Conservation (phyloP, 2,329 filamentous ascomycete genomes). For the Sarocladium oryzae region DNA sequence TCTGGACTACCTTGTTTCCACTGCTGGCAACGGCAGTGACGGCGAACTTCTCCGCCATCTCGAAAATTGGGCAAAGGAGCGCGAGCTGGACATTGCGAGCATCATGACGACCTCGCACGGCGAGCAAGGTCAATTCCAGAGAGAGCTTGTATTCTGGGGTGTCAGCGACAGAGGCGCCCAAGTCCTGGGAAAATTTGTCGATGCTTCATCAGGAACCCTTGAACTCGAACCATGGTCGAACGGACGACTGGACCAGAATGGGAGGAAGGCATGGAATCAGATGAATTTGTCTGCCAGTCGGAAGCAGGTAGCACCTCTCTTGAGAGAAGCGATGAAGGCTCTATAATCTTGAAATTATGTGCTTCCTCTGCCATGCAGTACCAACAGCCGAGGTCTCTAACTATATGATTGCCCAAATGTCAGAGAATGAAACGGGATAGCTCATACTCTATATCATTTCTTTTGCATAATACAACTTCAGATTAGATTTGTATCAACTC, state of each 20-base stretch:
- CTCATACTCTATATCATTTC: no score
- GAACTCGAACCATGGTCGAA: conserved; percentile 48
- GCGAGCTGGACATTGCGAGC: conserved; percentile 52
- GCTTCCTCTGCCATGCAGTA: no score
- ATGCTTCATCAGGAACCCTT: conserved; percentile 39
- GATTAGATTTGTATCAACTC: no score
- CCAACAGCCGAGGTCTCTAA: no score
- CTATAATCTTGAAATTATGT: no score
- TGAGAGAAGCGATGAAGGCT: conserved; percentile 48
- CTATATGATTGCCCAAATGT: no score
- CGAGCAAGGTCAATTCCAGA: conserved; percentile 44
- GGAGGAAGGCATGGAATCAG: conserved; percentile 62
- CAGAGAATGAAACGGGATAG: no score
- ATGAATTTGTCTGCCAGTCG: conserved; percentile 52
- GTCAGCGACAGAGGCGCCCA: conserved; percentile 40
- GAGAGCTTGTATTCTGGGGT: conserved; percentile 65
- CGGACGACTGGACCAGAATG: conserved; percentile 39
- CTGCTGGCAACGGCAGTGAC: conserved; percentile 40
- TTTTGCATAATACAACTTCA: no score
- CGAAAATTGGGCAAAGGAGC: conserved; percentile 46
- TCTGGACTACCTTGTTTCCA: conserved; percentile 51
- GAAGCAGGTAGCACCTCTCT: conserved; percentile 63
- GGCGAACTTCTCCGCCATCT: conserved; percentile 42
- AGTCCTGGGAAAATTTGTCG: conserved; percentile 46
- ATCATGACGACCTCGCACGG: conserved; percentile 64